These are phyloP conservation scores for Starmera amethionina DNA, from an alignment of 805 yeast species.

Conservation along the genomic window DNA sequence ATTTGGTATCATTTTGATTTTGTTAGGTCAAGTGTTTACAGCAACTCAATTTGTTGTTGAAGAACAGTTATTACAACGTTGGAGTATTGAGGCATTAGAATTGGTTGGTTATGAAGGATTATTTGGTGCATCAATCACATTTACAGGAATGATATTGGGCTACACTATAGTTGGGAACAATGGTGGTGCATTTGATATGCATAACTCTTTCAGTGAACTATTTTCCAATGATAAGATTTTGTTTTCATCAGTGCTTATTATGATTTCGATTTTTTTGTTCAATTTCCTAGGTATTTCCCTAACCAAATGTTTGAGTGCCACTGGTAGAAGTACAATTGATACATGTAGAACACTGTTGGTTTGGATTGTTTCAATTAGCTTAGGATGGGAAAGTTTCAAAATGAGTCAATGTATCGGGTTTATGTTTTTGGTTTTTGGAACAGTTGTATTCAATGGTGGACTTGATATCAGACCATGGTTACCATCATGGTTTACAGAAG, in stretches of 20 bases:
- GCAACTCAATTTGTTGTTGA: constrained; percentile 75
- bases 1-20: constrained; percentile 46
- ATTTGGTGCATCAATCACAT: constrained; percentile 44
- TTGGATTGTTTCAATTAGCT: constrained; percentile 56
- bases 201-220: constrained; percentile 39
- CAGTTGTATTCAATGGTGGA: constrained; percentile 65
- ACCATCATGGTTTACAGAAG: constrained; percentile 35
- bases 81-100: constrained; percentile 48
- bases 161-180: constrained; percentile 31
- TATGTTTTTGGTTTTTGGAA: constrained; percentile 53
- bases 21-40: constrained; percentile 55
- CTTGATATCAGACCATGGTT: constrained; percentile 41
- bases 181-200: constrained; percentile 42
- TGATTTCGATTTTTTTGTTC: constrained; percentile 64
- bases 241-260: constrained; percentile 47
- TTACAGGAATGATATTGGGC: constrained; percentile 33
- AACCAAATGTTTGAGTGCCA: constrained; percentile 58
- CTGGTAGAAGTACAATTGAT: constrained; percentile 71
- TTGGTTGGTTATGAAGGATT: constrained; percentile 71
- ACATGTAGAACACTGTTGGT: constrained; percentile 67
- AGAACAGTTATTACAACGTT: constrained; percentile 49
- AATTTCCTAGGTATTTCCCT: constrained; percentile 66
- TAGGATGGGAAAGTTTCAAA: constrained; percentile 72
- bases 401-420: constrained; percentile 60
- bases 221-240: constrained; percentile 33